Percentiles rank a stretch among this genome's conserved stretches.
Evolutionary conservation across 305 asterid species (phyloP).

Genomic region (Rubia occidens): DNA sequence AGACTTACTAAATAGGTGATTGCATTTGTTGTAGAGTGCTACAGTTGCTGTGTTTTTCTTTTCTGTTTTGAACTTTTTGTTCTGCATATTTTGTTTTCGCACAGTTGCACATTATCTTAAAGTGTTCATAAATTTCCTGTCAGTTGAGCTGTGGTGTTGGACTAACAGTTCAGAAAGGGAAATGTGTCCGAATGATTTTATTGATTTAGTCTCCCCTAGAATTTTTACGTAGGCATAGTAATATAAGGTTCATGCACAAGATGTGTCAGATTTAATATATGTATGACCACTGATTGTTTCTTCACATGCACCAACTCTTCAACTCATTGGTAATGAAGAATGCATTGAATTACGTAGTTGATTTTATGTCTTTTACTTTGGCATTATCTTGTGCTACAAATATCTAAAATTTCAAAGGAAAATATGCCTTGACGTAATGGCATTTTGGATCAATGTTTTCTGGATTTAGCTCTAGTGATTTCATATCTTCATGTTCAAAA

Average conservation of each 20-base stretch:
- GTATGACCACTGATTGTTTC: neutral
- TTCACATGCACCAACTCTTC: neutral
- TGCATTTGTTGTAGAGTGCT: neutral
- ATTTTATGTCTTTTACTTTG: neutral
- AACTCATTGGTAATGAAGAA: neutral
- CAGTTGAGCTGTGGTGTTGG: conserved; percentile 7
- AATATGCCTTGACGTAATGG: neutral
- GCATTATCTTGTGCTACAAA: neutral
- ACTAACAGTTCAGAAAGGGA: neutral
- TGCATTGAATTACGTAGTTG: neutral
- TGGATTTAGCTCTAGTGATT: neutral
- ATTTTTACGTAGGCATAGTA: neutral
- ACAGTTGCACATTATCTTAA: neutral
- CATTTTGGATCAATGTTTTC: neutral
- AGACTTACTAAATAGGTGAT: neutral
- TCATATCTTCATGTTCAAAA: neutral
- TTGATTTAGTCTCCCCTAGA: neutral
- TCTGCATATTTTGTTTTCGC: neutral
- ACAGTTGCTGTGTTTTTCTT: neutral
- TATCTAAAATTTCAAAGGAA: neutral
- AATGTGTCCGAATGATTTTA: neutral
- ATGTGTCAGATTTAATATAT: neutral
- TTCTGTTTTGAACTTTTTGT: neutral
- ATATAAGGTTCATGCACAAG: neutral
- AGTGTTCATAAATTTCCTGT: neutral